Evolutionary conservation across 1,139 yeast genomes (phyloP), one percentile per base, ranked within the genome.

Genomic region (Kurtzmaniella natalensis): DNA sequence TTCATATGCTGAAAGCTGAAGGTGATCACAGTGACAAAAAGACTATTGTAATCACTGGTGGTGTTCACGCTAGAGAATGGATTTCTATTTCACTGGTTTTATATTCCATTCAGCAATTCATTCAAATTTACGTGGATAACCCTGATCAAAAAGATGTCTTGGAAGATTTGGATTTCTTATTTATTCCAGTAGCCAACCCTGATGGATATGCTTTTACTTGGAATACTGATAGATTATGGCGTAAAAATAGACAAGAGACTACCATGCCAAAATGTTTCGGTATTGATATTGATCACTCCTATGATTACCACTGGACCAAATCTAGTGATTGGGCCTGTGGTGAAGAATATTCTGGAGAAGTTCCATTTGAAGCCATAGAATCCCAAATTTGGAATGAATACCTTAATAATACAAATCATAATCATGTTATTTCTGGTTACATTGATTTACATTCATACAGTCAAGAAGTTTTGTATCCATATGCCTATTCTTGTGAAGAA

Each of bases 41-140:
- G 50, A 83, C 94, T 0, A 71, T 88, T 32, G 83, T 87, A 1
- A 66, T 88, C 10, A 78, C 92, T 1, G 89, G 92, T 15, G 96
- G 95, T 1, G 71, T 82, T 2, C 96, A 88, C 57, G 94, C 95
- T 0, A 70, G 96, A 32, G 96, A 88, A 57, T 88, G 96, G 96
- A 72, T 87, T 14, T 76, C 89, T 19, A 77, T 81, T 4, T 75
- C 89, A 7, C 70, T 92, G 0, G 80, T 76, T 1, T 72, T 86
- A 40, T 85, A 73, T 53, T 58, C 77, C 9, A 55, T 87, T 25
- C 78, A 75, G 44, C 65, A 72, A 38, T 51, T 86, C 30, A 57
- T 84, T 32, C 56, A 68, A 15, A 72, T 68, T 38, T 80, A 78
- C 48, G 75, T 30, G 51, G 59, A 34, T 47, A 61, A 53, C 40